Conservation (phyloP, 116 monocot genomes). For the Cymodocea nodosa region DNA sequence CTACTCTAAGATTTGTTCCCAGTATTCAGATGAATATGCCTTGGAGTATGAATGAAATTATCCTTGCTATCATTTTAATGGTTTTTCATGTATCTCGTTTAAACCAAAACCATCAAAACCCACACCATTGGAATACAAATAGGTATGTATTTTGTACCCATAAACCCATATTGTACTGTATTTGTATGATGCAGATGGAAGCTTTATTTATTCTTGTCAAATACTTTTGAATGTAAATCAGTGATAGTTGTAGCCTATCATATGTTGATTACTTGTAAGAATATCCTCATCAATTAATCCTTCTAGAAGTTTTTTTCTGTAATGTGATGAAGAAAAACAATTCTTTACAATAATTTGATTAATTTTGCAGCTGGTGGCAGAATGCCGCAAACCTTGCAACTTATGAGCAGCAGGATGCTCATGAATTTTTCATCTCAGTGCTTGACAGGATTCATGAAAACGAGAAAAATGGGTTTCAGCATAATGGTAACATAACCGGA, state of each 20-base stretch:
- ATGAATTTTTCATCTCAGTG: slow-evolving; percentile 70
- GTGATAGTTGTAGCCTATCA: background rate
- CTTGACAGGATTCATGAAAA: slow-evolving; percentile 73
- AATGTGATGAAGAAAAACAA: background rate
- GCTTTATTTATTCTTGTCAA: background rate
- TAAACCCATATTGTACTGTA: too few species aligned
- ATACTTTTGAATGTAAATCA: background rate
- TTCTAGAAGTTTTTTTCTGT: background rate
- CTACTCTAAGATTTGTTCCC: too few species aligned
- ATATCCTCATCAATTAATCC: background rate
- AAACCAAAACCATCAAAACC: too few species aligned
- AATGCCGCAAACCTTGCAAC: slow-evolving; percentile 55
- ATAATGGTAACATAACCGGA: slow-evolving; percentile 21
- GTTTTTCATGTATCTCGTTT: too few species aligned
- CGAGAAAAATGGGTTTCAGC: slow-evolving; percentile 25
- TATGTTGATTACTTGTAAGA: background rate
- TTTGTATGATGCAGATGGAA: background rate
- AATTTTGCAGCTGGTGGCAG: slow-evolving; percentile 70
- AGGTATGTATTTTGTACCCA: too few species aligned
- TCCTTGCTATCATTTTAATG: too few species aligned
- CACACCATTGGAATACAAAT: too few species aligned
- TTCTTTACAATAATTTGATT: slow-evolving; percentile 2
- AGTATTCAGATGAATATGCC: too few species aligned
- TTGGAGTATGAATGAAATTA: too few species aligned
- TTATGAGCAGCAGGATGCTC: slow-evolving; percentile 79